phyloP scores from a whole-genome alignment of 1,284 basidiomycete species.

The Sparassis latifolia region DNA sequence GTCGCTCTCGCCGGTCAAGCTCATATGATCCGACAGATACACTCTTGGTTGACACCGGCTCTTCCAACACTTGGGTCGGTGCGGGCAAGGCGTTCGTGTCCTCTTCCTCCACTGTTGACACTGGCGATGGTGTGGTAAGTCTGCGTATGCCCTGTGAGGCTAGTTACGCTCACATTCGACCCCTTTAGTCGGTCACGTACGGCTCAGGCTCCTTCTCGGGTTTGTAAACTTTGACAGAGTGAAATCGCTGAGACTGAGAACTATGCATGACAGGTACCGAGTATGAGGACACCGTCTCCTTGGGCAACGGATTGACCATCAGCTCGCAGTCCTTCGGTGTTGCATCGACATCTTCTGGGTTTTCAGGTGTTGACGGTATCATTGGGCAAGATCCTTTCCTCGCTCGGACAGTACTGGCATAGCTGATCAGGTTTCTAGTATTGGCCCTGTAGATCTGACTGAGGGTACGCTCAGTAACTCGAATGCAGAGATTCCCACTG shows the following conservation, averaged over 20 bases:
- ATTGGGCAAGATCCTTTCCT: conserved; percentile 30
- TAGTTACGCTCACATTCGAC: neutral
- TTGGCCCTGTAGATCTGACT: conserved; percentile 47
- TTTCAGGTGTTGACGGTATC: conserved; percentile 44
- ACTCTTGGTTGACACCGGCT: conserved; percentile 27
- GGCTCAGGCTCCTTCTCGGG: conserved; percentile 48
- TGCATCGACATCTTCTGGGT: conserved; percentile 34
- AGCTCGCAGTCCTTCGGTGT: conserved; percentile 51
- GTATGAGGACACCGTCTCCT: conserved; percentile 36
- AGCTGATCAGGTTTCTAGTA: conserved; percentile 19
- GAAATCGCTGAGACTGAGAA: neutral
- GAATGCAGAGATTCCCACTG: conserved; percentile 14
- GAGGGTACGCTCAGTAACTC: conserved; percentile 18
- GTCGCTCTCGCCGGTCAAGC: neutral
- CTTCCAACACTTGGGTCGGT: conserved; percentile 66
- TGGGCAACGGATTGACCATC: conserved; percentile 27
- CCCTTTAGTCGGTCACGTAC: conserved; percentile 39
- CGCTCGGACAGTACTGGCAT: neutral
- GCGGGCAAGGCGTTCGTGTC: conserved; percentile 38
- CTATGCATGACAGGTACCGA: conserved; percentile 25
- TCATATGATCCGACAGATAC: conserved; percentile 14
- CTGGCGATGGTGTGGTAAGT: conserved; percentile 34
- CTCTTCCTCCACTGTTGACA: conserved; percentile 41
- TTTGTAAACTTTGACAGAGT: conserved; percentile 8
- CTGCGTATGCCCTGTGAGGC: neutral